A percentile compares a stretch with the other conserved stretches of the same genome.
phyloP scores from a whole-genome alignment of 805 yeast species.

The Pichia cabralensis region DNA sequence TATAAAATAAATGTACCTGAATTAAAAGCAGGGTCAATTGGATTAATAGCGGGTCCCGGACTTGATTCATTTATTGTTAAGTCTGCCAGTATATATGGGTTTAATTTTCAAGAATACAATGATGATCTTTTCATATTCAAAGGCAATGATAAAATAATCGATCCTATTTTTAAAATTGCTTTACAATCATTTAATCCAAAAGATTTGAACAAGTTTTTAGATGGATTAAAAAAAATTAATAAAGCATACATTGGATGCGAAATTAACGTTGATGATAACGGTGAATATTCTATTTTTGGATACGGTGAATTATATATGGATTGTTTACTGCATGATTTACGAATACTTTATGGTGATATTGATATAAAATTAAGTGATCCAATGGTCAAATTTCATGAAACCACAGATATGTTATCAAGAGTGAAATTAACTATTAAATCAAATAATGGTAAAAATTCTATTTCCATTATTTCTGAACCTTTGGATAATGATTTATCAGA shows the following conservation, averaged over 20 bases:
- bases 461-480: slow-evolving; percentile 74
- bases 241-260: slow-evolving; percentile 57
- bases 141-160: slow-evolving; percentile 34
- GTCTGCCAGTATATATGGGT: slow-evolving; percentile 45
- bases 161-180: slow-evolving; percentile 69
- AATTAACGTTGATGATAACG: slow-evolving; percentile 77
- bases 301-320: slow-evolving; percentile 87
- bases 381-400: slow-evolving; percentile 68
- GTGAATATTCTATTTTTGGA: slow-evolving; percentile 73
- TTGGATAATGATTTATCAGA: slow-evolving; percentile 41
- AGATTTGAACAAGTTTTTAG: slow-evolving; percentile 62
- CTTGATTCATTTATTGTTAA: slow-evolving; percentile 47
- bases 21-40: slow-evolving; percentile 50
- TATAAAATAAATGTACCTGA: slow-evolving; percentile 45
- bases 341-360: slow-evolving; percentile 51
- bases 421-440: slow-evolving; percentile 58
- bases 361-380: slow-evolving; percentile 83
- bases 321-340: slow-evolving; percentile 66
- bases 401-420: slow-evolving; percentile 55
- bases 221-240: slow-evolving; percentile 55
- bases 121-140: slow-evolving; percentile 27
- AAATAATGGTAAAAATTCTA: slow-evolving; percentile 39
- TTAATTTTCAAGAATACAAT: slow-evolving; percentile 13
- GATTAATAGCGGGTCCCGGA: slow-evolving; percentile 48
- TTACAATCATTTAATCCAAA: slow-evolving; percentile 74